Conservation (phyloP, 2,329 filamentous ascomycete genomes). For the Alternaria metachromatica region DNA sequence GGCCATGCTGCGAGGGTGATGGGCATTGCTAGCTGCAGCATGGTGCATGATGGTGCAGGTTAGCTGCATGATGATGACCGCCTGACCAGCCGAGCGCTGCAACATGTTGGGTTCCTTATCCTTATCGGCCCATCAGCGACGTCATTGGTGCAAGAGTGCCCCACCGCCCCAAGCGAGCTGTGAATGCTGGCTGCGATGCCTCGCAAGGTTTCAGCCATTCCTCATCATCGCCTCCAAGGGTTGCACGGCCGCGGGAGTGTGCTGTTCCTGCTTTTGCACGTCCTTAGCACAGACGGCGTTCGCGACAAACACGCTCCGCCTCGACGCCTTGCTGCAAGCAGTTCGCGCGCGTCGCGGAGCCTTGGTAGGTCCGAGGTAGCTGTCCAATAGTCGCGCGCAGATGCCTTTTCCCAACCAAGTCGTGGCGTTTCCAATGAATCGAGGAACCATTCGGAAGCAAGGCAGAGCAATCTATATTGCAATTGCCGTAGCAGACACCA, state of each 20-base stretch:
- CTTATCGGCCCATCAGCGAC: conserved; percentile 29
- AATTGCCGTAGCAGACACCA: conserved; percentile 1
- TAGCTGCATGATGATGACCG: conserved; percentile 14
- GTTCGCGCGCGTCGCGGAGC: not conserved
- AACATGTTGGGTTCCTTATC: conserved; percentile 24
- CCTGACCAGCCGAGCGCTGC: conserved; percentile 22
- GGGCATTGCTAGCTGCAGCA: conserved; percentile 38
- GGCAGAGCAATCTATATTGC: not conserved
- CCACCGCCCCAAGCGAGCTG: conserved; percentile 14
- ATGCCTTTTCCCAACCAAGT: not conserved
- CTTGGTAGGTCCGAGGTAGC: conserved; percentile 5
- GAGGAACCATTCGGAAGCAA: not conserved
- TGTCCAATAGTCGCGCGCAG: conserved; percentile 14
- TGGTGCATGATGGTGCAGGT: not conserved
- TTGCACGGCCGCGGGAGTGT: conserved; percentile 22
- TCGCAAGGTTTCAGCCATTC: conserved; percentile 18
- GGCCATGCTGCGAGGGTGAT: conserved; percentile 35
- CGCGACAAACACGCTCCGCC: conserved; percentile 15
- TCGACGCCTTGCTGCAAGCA: conserved; percentile 4
- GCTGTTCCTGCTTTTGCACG: conserved; percentile 23
- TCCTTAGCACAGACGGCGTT: conserved; percentile 8
- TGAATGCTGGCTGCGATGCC: conserved; percentile 14
- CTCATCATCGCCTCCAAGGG: conserved; percentile 7
- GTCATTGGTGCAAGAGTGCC: conserved; percentile 26
- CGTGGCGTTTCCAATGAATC: conserved; percentile 21